These are phyloP conservation scores for Penicillium goetzii DNA, from an alignment of 495 filamentous ascomycete genomes.

Conservation along the genomic window DNA sequence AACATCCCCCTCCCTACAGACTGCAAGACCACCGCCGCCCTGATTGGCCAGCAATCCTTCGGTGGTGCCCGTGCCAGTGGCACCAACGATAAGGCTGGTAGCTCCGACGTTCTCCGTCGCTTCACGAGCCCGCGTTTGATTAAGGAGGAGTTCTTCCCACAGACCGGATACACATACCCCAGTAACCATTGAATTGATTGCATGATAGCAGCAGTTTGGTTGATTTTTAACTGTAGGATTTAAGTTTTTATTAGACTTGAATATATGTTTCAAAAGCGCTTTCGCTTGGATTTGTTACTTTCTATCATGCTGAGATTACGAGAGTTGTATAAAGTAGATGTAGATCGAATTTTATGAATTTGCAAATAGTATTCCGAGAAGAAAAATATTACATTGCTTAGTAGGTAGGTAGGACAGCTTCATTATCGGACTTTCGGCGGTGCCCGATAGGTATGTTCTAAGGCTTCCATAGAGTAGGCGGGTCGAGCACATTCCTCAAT, in stretches of 20 bases:
- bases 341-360: background rate
- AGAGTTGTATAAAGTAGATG: too few species aligned
- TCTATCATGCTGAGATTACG: background rate
- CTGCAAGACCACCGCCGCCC: slow-evolving; percentile 80
- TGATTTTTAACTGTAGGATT: background rate
- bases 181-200: slow-evolving; percentile 57
- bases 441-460: too few species aligned
- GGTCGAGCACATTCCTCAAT: background rate
- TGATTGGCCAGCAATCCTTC: slow-evolving; percentile 83
- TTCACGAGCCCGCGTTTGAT: slow-evolving; percentile 75
- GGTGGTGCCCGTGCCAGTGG: slow-evolving; percentile 76
- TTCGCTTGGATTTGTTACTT: slow-evolving; percentile 1
- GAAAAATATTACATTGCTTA: too few species aligned
- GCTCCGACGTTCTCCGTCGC: slow-evolving; percentile 62
- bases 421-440: too few species aligned
- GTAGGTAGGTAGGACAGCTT: too few species aligned
- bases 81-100: slow-evolving; percentile 84
- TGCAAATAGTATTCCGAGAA: too few species aligned
- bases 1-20: slow-evolving; percentile 37
- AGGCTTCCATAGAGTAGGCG: too few species aligned
- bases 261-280: slow-evolving; percentile 3
- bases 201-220: background rate
- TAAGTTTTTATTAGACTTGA: background rate
- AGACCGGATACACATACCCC: slow-evolving; percentile 66
- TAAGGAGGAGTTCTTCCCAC: slow-evolving; percentile 76